Evolutionary conservation across 441 rosid species (phyloP).

Genomic region (Gossypium schwendimanii): DNA sequence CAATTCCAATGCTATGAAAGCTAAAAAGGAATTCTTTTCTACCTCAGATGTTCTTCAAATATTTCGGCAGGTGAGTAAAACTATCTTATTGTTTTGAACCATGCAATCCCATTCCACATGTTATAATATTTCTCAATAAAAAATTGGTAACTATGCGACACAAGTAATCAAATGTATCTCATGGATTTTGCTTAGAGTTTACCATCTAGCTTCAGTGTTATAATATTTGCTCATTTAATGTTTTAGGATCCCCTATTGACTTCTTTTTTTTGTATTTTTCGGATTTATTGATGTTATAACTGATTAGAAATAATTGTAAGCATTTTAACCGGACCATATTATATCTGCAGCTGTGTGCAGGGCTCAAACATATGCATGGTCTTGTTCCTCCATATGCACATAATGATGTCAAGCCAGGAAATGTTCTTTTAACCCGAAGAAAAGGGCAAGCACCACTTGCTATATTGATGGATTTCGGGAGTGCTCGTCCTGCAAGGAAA

Average conservation of each 20-base stretch:
- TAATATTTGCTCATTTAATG: background rate
- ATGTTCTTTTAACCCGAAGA: constrained; percentile 78
- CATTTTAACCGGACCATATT: constrained; percentile 14
- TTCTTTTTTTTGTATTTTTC: background rate
- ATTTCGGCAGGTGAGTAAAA: constrained; percentile 69
- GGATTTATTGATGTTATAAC: background rate
- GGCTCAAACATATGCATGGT: constrained; percentile 90
- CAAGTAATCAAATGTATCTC: background rate
- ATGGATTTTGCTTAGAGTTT: background rate
- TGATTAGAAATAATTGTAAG: background rate
- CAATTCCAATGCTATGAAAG: constrained; percentile 62
- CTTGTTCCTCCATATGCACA: constrained; percentile 95
- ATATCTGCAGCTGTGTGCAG: constrained; percentile 80
- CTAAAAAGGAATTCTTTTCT: constrained; percentile 77
- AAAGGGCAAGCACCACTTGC: constrained; percentile 82
- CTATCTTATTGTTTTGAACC: background rate
- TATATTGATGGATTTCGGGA: constrained; percentile 97
- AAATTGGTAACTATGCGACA: too few species aligned
- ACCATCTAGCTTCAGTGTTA: background rate
- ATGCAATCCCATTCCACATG: constrained; percentile 4
- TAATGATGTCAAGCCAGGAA: constrained; percentile 99
- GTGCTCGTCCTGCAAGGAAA: constrained; percentile 79
- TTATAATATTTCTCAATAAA: background rate
- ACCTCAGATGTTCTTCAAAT: constrained; percentile 77
- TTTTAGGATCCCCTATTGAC: background rate